Evolutionary conservation across 345 rosid species (phyloP).

Genomic region (Limnanthes douglasii): DNA sequence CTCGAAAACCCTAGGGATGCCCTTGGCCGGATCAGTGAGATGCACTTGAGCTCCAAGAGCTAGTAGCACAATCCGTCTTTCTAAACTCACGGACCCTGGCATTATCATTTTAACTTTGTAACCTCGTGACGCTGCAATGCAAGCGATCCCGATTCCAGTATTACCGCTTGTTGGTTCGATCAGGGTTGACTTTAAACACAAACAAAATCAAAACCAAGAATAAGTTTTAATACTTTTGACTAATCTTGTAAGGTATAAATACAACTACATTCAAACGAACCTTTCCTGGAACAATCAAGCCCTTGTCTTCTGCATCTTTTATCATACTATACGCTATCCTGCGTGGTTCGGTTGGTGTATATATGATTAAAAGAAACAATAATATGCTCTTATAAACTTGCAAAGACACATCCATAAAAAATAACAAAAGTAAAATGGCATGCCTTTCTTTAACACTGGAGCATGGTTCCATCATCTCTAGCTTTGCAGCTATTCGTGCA

Average conservation of each 20-base stretch:
- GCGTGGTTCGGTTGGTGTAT: too few species aligned
- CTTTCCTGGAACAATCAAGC: constrained; percentile 41
- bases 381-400: background rate
- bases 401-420: background rate
- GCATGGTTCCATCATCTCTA: constrained; percentile 42
- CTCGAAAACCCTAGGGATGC: constrained; percentile 19
- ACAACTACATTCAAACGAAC: constrained; percentile 6
- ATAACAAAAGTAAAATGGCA: background rate
- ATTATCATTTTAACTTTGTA: constrained; percentile 41
- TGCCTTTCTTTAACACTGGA: constrained; percentile 40
- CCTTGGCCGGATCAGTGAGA: constrained; percentile 32
- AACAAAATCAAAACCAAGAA: constrained; percentile 3
- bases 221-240: background rate
- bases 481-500: constrained; percentile 45
- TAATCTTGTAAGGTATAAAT: background rate
- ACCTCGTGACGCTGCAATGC: constrained; percentile 47
- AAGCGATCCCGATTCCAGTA: constrained; percentile 69
- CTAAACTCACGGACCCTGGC: constrained; percentile 43
- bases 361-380: too few species aligned
- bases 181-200: constrained; percentile 22
- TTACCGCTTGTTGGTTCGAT: constrained; percentile 60
- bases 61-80: constrained; percentile 42
- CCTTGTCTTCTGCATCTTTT: constrained; percentile 49
- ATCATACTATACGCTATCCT: constrained; percentile 49
- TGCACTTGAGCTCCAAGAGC: constrained; percentile 67